Evolutionary conservation across 495 filamentous ascomycete species (phyloP).

Genomic region (Achaetomiella virescens): DNA sequence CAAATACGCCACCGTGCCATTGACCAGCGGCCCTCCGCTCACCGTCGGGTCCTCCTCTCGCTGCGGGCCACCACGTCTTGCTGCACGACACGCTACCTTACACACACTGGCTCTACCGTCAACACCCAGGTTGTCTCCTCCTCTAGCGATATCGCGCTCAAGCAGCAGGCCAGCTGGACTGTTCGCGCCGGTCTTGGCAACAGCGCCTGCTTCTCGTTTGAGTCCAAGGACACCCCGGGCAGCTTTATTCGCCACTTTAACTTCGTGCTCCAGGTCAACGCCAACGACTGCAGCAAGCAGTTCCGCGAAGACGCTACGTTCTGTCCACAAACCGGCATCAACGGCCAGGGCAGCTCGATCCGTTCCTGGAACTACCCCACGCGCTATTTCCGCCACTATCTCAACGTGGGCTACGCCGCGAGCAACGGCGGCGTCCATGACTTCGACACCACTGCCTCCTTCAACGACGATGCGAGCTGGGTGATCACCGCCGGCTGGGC

Average conservation of each 20-base stretch:
- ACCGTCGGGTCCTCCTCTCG: neutral
- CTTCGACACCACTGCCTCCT: neutral
- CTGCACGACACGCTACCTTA: neutral
- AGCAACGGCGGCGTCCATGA: neutral
- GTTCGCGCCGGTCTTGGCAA: neutral
- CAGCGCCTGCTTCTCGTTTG: neutral
- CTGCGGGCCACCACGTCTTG: neutral
- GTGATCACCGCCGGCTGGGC: no score
- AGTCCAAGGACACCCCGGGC: neutral
- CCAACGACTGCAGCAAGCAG: neutral
- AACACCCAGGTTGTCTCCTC: neutral
- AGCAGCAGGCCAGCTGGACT: neutral
- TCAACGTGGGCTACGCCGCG: neutral
- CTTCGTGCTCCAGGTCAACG: neutral
- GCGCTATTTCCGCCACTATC: neutral
- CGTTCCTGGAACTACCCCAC: neutral
- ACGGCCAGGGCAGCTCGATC: neutral
- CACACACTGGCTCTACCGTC: neutral
- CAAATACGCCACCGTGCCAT: neutral
- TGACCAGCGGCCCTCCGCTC: neutral
- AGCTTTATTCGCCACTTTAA: neutral
- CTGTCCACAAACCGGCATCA: neutral
- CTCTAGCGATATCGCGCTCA: neutral
- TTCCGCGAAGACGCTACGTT: neutral
- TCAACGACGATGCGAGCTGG: neutral